A percentile compares a stretch with the other conserved stretches of the same genome.
phyloP scores from a whole-genome alignment of 2,329 filamentous ascomycete species.

The Pezicula rhizophila region DNA sequence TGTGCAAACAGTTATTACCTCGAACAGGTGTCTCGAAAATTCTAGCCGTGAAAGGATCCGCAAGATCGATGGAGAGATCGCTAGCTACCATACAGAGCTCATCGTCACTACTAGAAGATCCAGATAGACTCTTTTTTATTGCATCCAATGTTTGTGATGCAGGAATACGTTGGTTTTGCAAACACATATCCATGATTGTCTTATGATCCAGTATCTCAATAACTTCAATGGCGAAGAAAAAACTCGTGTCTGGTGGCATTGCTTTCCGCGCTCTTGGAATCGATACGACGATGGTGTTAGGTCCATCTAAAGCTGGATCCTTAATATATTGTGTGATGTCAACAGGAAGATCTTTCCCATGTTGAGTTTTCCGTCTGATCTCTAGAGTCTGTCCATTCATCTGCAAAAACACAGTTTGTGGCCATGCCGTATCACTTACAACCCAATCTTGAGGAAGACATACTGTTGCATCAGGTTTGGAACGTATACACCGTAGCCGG shows the following conservation, averaged over 20 bases:
- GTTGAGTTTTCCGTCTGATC: conserved; percentile 61
- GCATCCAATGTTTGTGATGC: conserved; percentile 44
- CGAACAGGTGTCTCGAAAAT: conserved; percentile 70
- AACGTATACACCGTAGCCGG: conserved; percentile 60
- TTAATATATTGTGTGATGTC: conserved; percentile 57
- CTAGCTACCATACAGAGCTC: conserved; percentile 55
- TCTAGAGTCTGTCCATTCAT: conserved; percentile 57
- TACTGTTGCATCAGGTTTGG: conserved; percentile 23
- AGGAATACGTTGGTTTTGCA: conserved; percentile 32
- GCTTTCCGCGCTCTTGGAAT: conserved; percentile 24
- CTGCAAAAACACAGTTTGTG: conserved; percentile 59
- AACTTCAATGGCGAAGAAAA: conserved; percentile 64
- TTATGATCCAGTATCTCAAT: conserved; percentile 49
- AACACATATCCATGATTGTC: conserved; percentile 35
- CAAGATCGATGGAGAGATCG: conserved; percentile 54
- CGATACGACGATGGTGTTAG: conserved; percentile 16
- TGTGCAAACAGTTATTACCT: conserved; percentile 62
- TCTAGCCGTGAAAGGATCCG: conserved; percentile 59
- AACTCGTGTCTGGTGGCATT: conserved; percentile 34
- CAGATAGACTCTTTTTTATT: conserved; percentile 49
- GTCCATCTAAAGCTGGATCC: conserved; percentile 3
- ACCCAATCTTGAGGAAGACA: conserved; percentile 49
- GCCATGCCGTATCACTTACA: conserved; percentile 62
- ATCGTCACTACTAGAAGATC: conserved; percentile 45
- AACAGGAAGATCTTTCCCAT: conserved; percentile 69